Percentiles rank a stretch among this genome's conserved stretches.
Evolutionary conservation across 306 rosid species (phyloP).

Genomic region (Trifolium dubium): DNA sequence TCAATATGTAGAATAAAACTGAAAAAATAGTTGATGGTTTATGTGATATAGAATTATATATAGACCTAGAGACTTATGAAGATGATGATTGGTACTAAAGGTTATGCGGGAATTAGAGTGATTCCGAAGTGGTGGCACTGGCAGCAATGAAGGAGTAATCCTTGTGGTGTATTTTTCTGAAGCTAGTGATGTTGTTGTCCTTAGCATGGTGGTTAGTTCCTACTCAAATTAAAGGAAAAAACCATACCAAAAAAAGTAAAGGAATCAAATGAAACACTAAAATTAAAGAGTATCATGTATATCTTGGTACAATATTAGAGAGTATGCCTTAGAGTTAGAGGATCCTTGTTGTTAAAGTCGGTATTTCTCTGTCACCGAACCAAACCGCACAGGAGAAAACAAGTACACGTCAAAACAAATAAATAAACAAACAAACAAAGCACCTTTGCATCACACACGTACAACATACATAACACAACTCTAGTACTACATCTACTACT

Average conservation of each 20-base stretch:
- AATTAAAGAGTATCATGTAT: too few species aligned
- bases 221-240: not conserved
- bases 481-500: too few species aligned
- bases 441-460: too few species aligned
- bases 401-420: not conserved
- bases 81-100: conserved; percentile 17
- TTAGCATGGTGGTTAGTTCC: not conserved
- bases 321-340: too few species aligned
- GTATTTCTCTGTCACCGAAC: not conserved
- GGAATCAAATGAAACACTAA: too few species aligned
- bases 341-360: not conserved
- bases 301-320: too few species aligned
- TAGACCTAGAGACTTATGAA: conserved; percentile 38
- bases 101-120: conserved; percentile 28
- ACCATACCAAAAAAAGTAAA: not conserved
- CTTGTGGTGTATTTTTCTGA: not conserved
- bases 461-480: too few species aligned
- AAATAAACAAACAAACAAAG: too few species aligned
- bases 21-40: not conserved
- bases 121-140: conserved; percentile 19
- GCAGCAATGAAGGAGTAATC: not conserved
- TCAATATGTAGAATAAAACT: not conserved
- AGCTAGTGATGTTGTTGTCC: conserved; percentile 18
- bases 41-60: not conserved
- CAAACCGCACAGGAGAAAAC: not conserved